Evolutionary conservation across 352 stramenopile genomes (phyloP).

Genomic region (Phytophthora chlamydospora): DNA sequence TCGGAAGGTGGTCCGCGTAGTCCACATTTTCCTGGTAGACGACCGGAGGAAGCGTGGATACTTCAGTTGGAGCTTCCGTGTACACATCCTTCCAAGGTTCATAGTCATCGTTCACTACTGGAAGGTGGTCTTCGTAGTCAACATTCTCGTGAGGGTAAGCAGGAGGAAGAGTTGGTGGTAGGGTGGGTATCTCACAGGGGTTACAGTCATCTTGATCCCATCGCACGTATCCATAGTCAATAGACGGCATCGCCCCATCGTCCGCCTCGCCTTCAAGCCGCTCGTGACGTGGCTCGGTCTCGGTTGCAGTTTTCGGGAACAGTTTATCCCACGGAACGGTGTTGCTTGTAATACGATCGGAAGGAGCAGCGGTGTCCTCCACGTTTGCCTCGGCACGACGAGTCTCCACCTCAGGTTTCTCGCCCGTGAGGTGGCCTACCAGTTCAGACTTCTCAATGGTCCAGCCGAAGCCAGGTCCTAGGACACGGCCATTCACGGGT

Average conservation of each 20-base stretch:
- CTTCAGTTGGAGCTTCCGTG: background rate
- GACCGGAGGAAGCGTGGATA: background rate
- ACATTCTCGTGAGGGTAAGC: constrained; percentile 10
- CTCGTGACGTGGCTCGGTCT: background rate
- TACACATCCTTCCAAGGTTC: constrained; percentile 18
- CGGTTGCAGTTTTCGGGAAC: background rate
- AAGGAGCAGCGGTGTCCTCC: too few species aligned
- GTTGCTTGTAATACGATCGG: too few species aligned
- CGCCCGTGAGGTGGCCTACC: too few species aligned
- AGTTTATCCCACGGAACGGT: background rate
- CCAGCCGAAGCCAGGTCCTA: too few species aligned
- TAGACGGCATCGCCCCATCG: background rate
- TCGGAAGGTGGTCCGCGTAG: constrained; percentile 8
- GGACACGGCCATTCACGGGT: too few species aligned
- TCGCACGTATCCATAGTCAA: constrained; percentile 12
- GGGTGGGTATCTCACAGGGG: constrained; percentile 27
- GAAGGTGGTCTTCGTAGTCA: constrained; percentile 13
- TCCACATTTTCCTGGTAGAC: background rate
- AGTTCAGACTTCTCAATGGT: too few species aligned
- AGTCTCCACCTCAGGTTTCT: too few species aligned
- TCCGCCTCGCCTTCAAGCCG: background rate
- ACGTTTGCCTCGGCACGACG: too few species aligned
- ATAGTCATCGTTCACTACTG: constrained; percentile 14
- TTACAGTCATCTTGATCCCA: constrained; percentile 29
- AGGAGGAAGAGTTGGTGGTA: constrained; percentile 14